Base-by-base conservation (phyloP, 2,329 filamentous ascomycete species). In the Penicillium sclerotiorum region DNA sequence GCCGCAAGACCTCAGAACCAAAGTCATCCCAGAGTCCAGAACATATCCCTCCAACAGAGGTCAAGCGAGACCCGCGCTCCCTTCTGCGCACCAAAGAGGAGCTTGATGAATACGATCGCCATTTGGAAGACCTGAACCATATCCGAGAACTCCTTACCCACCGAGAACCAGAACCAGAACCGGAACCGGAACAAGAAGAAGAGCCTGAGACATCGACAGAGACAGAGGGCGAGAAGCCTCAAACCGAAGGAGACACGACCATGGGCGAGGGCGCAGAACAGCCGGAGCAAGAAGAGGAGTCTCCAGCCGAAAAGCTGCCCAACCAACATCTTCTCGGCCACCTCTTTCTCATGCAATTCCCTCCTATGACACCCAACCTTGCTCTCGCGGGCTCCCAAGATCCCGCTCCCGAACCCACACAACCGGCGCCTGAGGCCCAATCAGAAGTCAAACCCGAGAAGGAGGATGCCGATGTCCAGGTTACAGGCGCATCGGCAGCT, bases 331-430 rank as follows among this genome's bases (percentile, higher is more conserved):
- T 77, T 15, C 70, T 79, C 28, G 79, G 83, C 46, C 77, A 80
- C 49, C 74, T 84, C 45, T 86, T 86, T 63, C 73, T 86, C 44
- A 81, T 86, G 65, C 84, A 86, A 65, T 80, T 86, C 59, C 84
- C 84, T 11, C 82, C 84, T 0, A 75, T 84, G 50, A 79, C 85
- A 4, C 84, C 84, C 5, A 79, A 80, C 50, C 75, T 86, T 20
- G 58, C 73, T 28, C 62, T 75, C 8, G 69, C 76, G 1, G 62
- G 60, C 12, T 57, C 57, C 2, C 25, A 32, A n/a, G 35, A 22
- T 9, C 9, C 50, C 5, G 25, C 38, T 2, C 30, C 47, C 13
- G n/a, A 32, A 57, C 49, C 23, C 35, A 47, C 40, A 32, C 45
- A 17, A 38, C 9, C 32, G 12, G 18, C 35, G 25, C n/a, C 36